Percentiles rank a stretch among this genome's conserved stretches.
phyloP scores from a whole-genome alignment of 1,284 basidiomycete species.

The Tylopilus sp. region DNA sequence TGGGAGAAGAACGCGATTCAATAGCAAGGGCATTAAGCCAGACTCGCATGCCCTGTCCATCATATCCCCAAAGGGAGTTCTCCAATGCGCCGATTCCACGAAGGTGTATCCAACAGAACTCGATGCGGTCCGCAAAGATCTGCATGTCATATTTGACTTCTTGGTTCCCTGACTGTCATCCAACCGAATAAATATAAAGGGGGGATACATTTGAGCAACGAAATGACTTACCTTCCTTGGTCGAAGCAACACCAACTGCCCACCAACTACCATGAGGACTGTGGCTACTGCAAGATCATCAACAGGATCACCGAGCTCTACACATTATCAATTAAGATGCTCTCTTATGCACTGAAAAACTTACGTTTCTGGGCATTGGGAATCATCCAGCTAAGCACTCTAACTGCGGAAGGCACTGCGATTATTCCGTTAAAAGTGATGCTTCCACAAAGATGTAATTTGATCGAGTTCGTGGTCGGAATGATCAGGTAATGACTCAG shows the following conservation, averaged over 20 bases:
- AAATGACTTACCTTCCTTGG: slow-evolving; percentile 61
- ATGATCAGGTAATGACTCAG: slow-evolving; percentile 90
- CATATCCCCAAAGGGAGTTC: slow-evolving; percentile 97
- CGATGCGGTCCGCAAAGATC: slow-evolving; percentile 90
- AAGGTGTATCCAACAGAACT: slow-evolving; percentile 98
- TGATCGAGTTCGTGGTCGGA: slow-evolving; percentile 78
- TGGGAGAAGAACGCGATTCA: slow-evolving; percentile 48
- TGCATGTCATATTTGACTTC: slow-evolving; percentile 98
- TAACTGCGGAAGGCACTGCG: slow-evolving; percentile 76
- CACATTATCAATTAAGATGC: slow-evolving; percentile 10
- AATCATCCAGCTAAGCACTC: slow-evolving; percentile 96
- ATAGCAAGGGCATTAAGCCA: slow-evolving; percentile 96
- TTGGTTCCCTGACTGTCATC: slow-evolving; percentile 64
- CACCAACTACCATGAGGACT: slow-evolving; percentile 93
- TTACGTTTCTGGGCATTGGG: slow-evolving; percentile 87
- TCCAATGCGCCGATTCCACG: slow-evolving; percentile 89
- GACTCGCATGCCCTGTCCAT: slow-evolving; percentile 82
- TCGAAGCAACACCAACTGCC: slow-evolving; percentile 82
- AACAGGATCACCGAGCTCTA: slow-evolving; percentile 89
- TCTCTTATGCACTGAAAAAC: slow-evolving; percentile 26
- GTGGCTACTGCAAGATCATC: slow-evolving; percentile 93
- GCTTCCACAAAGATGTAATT: slow-evolving; percentile 86
- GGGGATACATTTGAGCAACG: neutral
- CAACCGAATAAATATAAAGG: slow-evolving; percentile 4
- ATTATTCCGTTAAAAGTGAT: slow-evolving; percentile 94